Evolutionary conservation across 164 flowering plant species (phyloP).

Genomic region (Brasenia schreberi): DNA sequence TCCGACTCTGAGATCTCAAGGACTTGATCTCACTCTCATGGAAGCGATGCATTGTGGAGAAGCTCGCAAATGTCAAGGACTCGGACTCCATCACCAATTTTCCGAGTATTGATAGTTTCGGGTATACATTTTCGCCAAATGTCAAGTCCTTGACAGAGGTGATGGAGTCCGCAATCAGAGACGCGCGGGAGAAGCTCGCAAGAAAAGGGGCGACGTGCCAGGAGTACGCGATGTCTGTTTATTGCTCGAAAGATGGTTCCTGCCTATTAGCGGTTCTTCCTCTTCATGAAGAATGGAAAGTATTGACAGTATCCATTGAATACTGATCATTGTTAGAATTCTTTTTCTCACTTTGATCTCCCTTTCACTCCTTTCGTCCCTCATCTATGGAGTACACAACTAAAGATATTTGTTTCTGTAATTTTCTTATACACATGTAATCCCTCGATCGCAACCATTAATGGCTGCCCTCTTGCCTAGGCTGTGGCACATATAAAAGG

Average conservation of each 20-base stretch:
- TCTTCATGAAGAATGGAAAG: constrained; percentile 54
- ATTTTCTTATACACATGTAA: too few species aligned
- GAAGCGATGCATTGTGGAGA: constrained; percentile 92
- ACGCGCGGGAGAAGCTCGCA: constrained; percentile 43
- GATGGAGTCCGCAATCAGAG: constrained; percentile 43
- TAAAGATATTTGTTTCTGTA: too few species aligned
- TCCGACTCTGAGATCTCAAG: constrained; percentile 84
- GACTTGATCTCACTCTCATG: constrained; percentile 78
- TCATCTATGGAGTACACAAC: too few species aligned
- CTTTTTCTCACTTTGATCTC: not conserved
- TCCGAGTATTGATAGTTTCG: constrained; percentile 71
- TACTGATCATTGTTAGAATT: not conserved
- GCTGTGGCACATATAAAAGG: too few species aligned
- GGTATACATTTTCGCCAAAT: constrained; percentile 70
- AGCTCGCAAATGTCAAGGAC: too few species aligned
- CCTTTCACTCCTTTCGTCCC: too few species aligned
- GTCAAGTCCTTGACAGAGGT: constrained; percentile 63
- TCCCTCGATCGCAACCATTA: too few species aligned
- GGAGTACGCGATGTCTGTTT: constrained; percentile 51
- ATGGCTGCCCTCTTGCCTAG: too few species aligned
- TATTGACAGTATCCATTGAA: constrained; percentile 41
- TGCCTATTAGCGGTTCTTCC: constrained; percentile 74
- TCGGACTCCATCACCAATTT: too few species aligned
- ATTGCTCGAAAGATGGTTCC: constrained; percentile 71
- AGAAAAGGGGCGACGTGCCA: constrained; percentile 55